phyloP scores from a whole-genome alignment of 2,329 filamentous ascomycete species.

The Botrytis porri region DNA sequence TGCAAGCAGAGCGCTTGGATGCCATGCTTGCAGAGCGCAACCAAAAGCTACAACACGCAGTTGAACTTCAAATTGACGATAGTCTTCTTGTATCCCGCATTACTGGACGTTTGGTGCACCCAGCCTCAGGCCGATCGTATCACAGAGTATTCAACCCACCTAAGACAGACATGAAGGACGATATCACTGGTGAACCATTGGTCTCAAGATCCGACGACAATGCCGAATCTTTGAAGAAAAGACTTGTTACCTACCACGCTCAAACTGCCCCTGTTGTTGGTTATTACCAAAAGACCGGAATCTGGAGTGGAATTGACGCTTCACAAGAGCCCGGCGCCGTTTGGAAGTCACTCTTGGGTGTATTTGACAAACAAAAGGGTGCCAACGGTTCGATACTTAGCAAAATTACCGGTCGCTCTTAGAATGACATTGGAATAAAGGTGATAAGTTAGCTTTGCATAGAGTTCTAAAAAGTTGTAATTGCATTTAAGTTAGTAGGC shows the following conservation, averaged over 20 bases:
- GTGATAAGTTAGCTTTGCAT: constrained; percentile 31
- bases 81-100: constrained; percentile 90
- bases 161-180: constrained; percentile 90
- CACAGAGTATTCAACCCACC: constrained; percentile 99
- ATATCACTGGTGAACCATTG: constrained; percentile 92
- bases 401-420: constrained; percentile 38
- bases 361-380: constrained; percentile 65
- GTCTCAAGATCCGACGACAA: constrained; percentile 98
- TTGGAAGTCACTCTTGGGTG: constrained; percentile 85
- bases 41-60: constrained; percentile 87
- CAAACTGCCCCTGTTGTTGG: constrained; percentile 90
- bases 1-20: constrained; percentile 92
- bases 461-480: constrained; percentile 33
- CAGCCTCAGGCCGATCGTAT: constrained; percentile 92
- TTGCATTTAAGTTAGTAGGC: constrained; percentile 26
- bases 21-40: constrained; percentile 77
- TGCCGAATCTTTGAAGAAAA: constrained; percentile 92
- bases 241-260: constrained; percentile 85
- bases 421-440: background rate
- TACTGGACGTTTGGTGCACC: constrained; percentile 93
- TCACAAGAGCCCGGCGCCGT: constrained; percentile 94
- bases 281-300: constrained; percentile 96
- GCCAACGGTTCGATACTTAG: constrained; percentile 35
- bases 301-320: constrained; percentile 94
- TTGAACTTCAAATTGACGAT: constrained; percentile 97